Evolutionary conservation across 75 land plant genomes (phyloP).

Genomic region (Larix kaempferi): DNA sequence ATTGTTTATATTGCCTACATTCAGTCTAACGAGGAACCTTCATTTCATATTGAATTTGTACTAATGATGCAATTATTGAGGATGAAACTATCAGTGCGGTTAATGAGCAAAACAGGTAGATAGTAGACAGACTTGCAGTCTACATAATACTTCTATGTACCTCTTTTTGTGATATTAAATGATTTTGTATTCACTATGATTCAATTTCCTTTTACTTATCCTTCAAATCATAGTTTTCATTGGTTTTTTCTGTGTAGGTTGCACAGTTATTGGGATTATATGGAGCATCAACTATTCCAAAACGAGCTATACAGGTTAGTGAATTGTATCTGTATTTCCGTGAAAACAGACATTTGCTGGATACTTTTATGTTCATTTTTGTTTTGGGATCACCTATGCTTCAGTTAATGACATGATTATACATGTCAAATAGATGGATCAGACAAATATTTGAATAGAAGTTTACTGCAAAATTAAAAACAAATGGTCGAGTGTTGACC

Average conservation of each 20-base stretch:
- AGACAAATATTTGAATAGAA: not conserved
- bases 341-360: not conserved
- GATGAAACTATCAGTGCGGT: too few species aligned
- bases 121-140: too few species aligned
- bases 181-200: too few species aligned
- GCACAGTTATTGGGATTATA: slow-evolving; percentile 61
- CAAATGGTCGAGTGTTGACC: too few species aligned
- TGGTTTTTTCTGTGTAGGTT: slow-evolving; percentile 44
- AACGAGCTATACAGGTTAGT: slow-evolving; percentile 93
- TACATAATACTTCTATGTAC: too few species aligned
- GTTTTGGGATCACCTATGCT: not conserved
- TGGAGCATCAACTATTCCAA: slow-evolving; percentile 69
- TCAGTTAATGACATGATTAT: not conserved
- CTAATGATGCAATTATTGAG: too few species aligned
- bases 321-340: not conserved
- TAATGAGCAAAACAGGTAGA: too few species aligned
- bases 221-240: not conserved
- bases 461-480: not conserved
- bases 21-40: too few species aligned
- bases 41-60: too few species aligned
- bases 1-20: too few species aligned
- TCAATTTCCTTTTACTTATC: not conserved
- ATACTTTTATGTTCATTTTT: not conserved
- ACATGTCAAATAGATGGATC: not conserved
- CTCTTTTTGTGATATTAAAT: too few species aligned